A percentile compares a stretch with the other conserved stretches of the same genome.
These are phyloP conservation scores for Xanthoconium purpureum DNA, from an alignment of 768 basidiomycete species.

Conservation along the genomic window DNA sequence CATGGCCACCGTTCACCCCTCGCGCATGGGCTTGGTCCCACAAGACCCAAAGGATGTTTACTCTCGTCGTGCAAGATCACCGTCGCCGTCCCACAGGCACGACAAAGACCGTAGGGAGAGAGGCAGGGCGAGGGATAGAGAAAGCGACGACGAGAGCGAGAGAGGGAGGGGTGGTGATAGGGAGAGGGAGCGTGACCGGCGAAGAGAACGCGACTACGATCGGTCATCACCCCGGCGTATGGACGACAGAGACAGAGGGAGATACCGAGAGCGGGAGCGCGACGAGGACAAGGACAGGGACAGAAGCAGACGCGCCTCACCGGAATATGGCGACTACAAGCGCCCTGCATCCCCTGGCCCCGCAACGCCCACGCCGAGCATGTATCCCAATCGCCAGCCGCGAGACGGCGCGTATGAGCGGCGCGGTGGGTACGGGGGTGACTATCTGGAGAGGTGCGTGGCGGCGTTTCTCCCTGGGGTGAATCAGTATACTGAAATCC, in stretches of 20 bases:
- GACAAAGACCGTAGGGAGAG: conserved; percentile 31
- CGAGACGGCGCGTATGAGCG: conserved; percentile 17
- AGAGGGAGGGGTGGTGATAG: not conserved
- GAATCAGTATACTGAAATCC: not conserved
- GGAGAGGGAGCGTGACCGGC: not conserved
- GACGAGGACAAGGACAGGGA: conserved; percentile 20
- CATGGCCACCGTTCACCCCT: conserved; percentile 77
- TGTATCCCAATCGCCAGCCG: conserved; percentile 47
- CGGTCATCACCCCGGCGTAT: conserved; percentile 5
- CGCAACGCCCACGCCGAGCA: conserved; percentile 42
- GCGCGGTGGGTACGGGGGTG: conserved; percentile 31
- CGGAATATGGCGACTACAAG: conserved; percentile 58
- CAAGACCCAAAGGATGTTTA: conserved; percentile 31
- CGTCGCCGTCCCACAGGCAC: conserved; percentile 38
- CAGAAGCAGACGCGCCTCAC: conserved; percentile 42
- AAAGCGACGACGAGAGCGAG: conserved; percentile 16
- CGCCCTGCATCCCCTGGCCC: conserved; percentile 41
- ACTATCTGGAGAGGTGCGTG: conserved; percentile 69
- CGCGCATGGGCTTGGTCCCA: conserved; percentile 65
- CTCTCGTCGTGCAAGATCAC: conserved; percentile 39
- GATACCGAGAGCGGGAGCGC: conserved; percentile 23
- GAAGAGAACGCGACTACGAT: not conserved
- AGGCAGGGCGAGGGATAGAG: conserved; percentile 23
- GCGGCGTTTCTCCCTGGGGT: not conserved
- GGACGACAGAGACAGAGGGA: conserved; percentile 18